phyloP scores from a whole-genome alignment of 352 stramenopile genomes.

The Phytophthora podocarpi region DNA sequence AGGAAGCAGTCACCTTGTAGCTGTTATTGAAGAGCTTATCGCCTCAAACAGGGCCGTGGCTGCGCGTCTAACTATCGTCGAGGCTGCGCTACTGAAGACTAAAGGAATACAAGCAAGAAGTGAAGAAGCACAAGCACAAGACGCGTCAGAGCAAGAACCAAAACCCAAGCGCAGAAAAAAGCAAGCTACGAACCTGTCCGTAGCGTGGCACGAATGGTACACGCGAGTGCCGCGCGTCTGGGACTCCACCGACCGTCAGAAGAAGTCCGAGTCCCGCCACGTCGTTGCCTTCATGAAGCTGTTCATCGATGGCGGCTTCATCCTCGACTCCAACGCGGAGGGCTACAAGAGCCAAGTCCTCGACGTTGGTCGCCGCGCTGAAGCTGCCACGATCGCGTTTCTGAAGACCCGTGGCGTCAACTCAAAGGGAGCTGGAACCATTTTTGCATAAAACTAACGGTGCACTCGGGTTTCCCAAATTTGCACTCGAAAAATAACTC shows the following conservation, averaged over 20 bases:
- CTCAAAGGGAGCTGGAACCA: too few relatives aligned
- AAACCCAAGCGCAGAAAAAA: conserved; percentile 13
- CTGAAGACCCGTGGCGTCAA: not conserved
- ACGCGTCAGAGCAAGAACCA: conserved; percentile 2
- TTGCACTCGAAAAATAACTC: too few relatives aligned
- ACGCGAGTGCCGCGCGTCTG: not conserved
- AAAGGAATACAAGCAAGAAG: too few relatives aligned
- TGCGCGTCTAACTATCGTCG: not conserved
- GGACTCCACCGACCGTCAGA: not conserved
- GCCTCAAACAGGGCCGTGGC: not conserved
- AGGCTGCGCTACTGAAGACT: not conserved
- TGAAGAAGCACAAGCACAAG: not conserved
- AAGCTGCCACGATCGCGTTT: not conserved
- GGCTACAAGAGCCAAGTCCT: conserved; percentile 14
- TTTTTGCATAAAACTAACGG: too few relatives aligned
- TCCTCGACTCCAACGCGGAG: not conserved
- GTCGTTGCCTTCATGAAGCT: conserved; percentile 36
- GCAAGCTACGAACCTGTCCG: conserved; percentile 9
- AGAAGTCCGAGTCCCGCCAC: too few relatives aligned
- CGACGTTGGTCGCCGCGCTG: not conserved
- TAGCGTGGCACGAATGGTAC: conserved; percentile 21
- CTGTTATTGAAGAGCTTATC: too few relatives aligned
- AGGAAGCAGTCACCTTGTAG: too few relatives aligned
- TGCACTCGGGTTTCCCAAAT: too few relatives aligned
- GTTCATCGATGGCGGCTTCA: conserved; percentile 12